Evolutionary conservation across 768 basidiomycete species (phyloP).

Genomic region (Russula vinacea): DNA sequence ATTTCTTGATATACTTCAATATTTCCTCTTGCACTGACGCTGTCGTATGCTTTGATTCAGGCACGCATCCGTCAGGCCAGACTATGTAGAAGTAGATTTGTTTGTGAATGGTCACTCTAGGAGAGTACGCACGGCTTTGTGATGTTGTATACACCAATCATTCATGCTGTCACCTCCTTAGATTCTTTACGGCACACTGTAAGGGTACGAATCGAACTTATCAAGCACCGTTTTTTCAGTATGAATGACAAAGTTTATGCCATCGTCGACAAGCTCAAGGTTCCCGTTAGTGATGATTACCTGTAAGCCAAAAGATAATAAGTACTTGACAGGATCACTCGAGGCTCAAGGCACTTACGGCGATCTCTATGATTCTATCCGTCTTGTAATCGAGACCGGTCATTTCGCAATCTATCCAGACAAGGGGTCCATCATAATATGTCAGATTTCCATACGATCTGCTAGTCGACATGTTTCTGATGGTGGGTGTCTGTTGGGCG

Average conservation of each 20-base stretch:
- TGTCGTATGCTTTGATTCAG: slow-evolving; percentile 63
- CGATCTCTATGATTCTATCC: slow-evolving; percentile 79
- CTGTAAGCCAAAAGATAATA: slow-evolving; percentile 36
- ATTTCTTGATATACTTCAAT: slow-evolving; percentile 75
- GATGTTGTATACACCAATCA: slow-evolving; percentile 82
- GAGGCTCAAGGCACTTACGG: slow-evolving; percentile 41
- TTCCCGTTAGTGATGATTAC: slow-evolving; percentile 88
- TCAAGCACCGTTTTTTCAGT: slow-evolving; percentile 70
- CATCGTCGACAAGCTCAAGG: slow-evolving; percentile 75
- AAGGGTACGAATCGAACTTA: slow-evolving; percentile 44
- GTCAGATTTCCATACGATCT: slow-evolving; percentile 12
- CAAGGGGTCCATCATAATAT: slow-evolving; percentile 58
- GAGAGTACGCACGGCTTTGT: slow-evolving; percentile 55
- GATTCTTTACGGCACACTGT: background rate
- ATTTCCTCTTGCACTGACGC: slow-evolving; percentile 60
- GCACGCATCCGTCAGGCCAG: slow-evolving; percentile 80
- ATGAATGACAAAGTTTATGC: slow-evolving; percentile 70
- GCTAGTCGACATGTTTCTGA: slow-evolving; percentile 14
- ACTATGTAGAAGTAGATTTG: slow-evolving; percentile 42
- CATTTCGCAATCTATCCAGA: slow-evolving; percentile 90
- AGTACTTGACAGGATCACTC: background rate
- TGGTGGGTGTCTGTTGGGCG: background rate
- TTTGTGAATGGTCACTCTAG: background rate
- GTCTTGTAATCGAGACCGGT: slow-evolving; percentile 66
- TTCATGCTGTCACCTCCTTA: slow-evolving; percentile 59